These are phyloP conservation scores for Cyberlindnera euphorbiae DNA, from an alignment of 805 yeast species.

Conservation along the genomic window DNA sequence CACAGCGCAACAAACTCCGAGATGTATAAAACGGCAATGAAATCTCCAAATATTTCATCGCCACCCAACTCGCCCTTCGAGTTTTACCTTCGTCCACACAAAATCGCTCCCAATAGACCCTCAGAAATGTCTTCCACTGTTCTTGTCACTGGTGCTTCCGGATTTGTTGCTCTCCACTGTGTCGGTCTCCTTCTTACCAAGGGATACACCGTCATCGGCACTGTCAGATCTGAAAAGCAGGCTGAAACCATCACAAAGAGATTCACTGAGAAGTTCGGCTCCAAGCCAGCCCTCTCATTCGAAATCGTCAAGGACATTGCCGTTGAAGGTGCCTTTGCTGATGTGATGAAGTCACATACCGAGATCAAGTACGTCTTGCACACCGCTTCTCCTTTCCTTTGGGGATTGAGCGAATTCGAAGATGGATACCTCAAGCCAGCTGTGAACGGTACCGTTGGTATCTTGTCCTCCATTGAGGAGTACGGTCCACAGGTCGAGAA, in stretches of 20 bases:
- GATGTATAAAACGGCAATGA: too few relatives aligned
- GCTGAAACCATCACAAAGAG: constrained; percentile 24
- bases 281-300: not conserved
- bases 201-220: constrained; percentile 37
- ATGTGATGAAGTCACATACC: constrained; percentile 35
- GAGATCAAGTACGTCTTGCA: constrained; percentile 52
- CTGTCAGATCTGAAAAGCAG: constrained; percentile 20
- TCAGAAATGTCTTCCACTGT: constrained; percentile 23
- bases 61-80: too few relatives aligned
- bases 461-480: constrained; percentile 31
- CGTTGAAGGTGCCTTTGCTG: constrained; percentile 38
- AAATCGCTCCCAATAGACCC: too few relatives aligned
- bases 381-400: constrained; percentile 49
- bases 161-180: constrained; percentile 41
- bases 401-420: constrained; percentile 35
- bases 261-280: constrained; percentile 4
- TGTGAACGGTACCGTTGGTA: constrained; percentile 46
- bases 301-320: constrained; percentile 41
- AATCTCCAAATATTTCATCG: too few relatives aligned
- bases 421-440: constrained; percentile 54
- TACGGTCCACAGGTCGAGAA: constrained; percentile 36
- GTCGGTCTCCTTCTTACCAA: constrained; percentile 31
- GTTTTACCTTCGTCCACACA: too few relatives aligned
- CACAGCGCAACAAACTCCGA: too few relatives aligned
- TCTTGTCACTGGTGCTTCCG: constrained; percentile 41